Evolutionary conservation across 768 basidiomycete genomes (phyloP).

Genomic region (Hebeloma cylindrosporum): DNA sequence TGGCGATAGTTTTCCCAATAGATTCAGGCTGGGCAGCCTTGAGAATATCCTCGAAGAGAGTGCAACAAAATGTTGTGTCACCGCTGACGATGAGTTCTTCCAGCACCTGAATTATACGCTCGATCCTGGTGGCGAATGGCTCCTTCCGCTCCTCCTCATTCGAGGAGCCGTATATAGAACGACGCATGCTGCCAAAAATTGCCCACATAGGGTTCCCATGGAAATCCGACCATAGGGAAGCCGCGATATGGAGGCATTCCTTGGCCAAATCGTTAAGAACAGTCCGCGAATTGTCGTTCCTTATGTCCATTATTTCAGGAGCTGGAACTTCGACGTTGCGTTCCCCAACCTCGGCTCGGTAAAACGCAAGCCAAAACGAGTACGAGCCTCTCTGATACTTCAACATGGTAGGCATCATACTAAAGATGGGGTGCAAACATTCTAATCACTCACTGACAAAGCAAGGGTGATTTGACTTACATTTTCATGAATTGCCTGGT

Average conservation of each 20-base stretch:
- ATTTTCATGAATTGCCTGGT: constrained; percentile 16
- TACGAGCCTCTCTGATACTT: constrained; percentile 19
- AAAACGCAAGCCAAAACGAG: constrained; percentile 24
- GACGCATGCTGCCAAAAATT: too few species aligned
- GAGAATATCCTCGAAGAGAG: constrained; percentile 25
- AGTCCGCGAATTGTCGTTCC: too few species aligned
- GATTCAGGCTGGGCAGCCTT: constrained; percentile 16
- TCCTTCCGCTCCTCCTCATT: too few species aligned
- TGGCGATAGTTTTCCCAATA: constrained; percentile 21
- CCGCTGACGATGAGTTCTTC: too few species aligned
- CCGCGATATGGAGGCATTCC: constrained; percentile 16
- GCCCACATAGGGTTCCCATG: too few species aligned
- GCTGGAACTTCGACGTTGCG: not conserved
- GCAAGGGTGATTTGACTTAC: constrained; percentile 22
- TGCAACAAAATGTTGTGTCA: too few species aligned
- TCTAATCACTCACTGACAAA: not conserved
- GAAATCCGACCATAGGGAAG: constrained; percentile 21
- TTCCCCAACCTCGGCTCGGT: constrained; percentile 22
- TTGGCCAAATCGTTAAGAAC: constrained; percentile 16
- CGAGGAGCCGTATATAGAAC: too few species aligned
- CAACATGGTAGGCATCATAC: constrained; percentile 26
- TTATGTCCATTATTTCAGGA: too few species aligned
- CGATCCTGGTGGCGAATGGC: too few species aligned
- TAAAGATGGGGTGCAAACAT: constrained; percentile 1
- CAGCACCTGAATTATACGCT: too few species aligned